These are phyloP conservation scores for Botrytis fragariae DNA, from an alignment of 2,329 filamentous ascomycete species.

Conservation along the genomic window DNA sequence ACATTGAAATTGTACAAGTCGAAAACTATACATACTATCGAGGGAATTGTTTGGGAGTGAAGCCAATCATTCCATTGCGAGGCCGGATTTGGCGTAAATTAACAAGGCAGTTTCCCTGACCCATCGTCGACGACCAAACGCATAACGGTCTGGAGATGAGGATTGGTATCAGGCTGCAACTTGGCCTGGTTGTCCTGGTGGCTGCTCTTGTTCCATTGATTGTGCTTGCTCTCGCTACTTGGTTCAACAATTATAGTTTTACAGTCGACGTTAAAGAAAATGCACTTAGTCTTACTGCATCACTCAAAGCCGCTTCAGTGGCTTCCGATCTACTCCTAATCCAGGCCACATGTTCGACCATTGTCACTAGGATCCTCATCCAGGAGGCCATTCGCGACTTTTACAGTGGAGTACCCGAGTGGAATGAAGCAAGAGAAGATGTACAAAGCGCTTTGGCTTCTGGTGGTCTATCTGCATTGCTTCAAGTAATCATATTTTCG, in stretches of 20 bases:
- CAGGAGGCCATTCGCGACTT: conserved; percentile 53
- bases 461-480: conserved; percentile 52
- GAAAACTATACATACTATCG: background rate
- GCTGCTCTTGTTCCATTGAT: conserved; percentile 72
- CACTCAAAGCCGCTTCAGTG: conserved; percentile 81
- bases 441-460: conserved; percentile 65
- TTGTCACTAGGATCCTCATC: conserved; percentile 64
- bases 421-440: conserved; percentile 60
- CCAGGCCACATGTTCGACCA: conserved; percentile 69
- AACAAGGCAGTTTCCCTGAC: conserved; percentile 6
- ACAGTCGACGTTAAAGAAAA: conserved; percentile 56
- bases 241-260: conserved; percentile 60
- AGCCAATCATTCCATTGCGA: background rate
- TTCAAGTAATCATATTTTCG: conserved; percentile 74
- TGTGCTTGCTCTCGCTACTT: conserved; percentile 75
- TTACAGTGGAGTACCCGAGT: conserved; percentile 62
- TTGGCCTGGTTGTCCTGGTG: conserved; percentile 74
- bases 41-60: background rate
- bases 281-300: conserved; percentile 74
- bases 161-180: conserved; percentile 83
- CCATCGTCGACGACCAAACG: background rate
- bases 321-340: conserved; percentile 76
- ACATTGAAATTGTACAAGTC: background rate
- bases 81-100: conserved; percentile 9
- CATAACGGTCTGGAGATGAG: conserved; percentile 55